phyloP scores from a whole-genome alignment of 2,329 filamentous ascomycete species.

The Fusarium sp. region DNA sequence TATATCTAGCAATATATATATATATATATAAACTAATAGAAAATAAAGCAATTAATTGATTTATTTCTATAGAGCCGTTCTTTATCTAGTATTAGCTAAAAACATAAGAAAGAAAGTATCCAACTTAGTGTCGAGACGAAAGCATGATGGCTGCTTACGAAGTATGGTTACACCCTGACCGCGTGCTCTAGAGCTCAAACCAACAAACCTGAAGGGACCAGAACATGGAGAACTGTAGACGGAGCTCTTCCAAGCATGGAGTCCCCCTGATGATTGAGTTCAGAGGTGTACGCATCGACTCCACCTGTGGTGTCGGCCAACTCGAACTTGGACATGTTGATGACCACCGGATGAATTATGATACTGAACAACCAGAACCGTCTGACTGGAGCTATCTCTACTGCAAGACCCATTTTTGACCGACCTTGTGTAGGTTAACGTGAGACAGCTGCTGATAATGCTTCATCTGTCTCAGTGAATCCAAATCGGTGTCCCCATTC shows the following conservation, averaged over 20 bases:
- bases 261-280: not conserved
- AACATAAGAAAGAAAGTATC: no score
- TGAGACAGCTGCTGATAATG: not conserved
- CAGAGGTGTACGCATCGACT: rapidly evolving
- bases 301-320: not conserved
- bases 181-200: not conserved
- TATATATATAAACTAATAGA: no score
- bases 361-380: not conserved
- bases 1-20: no score
- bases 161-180: rapidly evolving
- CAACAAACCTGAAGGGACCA: rapidly evolving
- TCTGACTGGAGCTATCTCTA: not conserved
- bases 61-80: no score
- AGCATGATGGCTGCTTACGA: not conserved
- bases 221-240: not conserved
- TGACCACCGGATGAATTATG: not conserved
- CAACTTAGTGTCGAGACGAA: no score
- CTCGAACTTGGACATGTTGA: not conserved
- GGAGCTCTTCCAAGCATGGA: not conserved
- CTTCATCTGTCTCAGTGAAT: not conserved
- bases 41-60: no score
- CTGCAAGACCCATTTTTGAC: not conserved
- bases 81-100: no score
- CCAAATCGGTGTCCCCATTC: not conserved
- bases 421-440: not conserved